Evolutionary conservation across 768 basidiomycete genomes (phyloP), one percentile per base, ranked within the genome.

Genomic region (Asterophora parasitica): DNA sequence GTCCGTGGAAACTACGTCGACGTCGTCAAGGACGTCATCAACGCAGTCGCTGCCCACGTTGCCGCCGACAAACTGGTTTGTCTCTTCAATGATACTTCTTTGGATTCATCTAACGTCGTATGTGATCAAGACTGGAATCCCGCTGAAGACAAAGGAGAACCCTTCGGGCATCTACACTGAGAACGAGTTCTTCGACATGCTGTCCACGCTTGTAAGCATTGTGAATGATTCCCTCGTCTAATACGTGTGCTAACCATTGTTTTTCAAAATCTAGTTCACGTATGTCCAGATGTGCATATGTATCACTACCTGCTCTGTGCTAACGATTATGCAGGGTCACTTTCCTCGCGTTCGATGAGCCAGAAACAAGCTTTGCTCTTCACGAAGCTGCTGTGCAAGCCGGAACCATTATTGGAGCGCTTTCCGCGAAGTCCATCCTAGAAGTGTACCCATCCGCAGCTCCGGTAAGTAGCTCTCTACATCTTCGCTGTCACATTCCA

Each of bases 101-200:
- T 26, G 27, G 31, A 28, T 19, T 16, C n/a, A n/a, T n/a, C n/a
- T n/a, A n/a, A n/a, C n/a, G n/a, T n/a, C n/a, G n/a, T n/a, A n/a
- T n/a, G 17, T 35, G 31, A 30, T 17, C n/a, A 15, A 55, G 50
- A 46, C 67, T 28, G 77, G 76, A 3, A 63, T 79, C 23, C 57
- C 70, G 10, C 52, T 78, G 30, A 79, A 78, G 62, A 74, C 75
- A 2, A 64, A 67, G 36, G 65, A 61, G 15, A 73, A 73, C 33
- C 74, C 76, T 0, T 54, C 58, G 4, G 78, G 77, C 0, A 17
- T 71, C 11, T 71, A 67, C 58, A 78, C 75, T 0, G 73, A 71
- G 50, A 64, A 74, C 28, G 75, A 79, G 55, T 47, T 75, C 8
- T 76, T 70, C 50, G 70, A 74, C 34, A 74, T 75, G 68, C 58